These are phyloP conservation scores for Fusarium nurragi DNA, from an alignment of 2,329 filamentous ascomycete species.

Conservation along the genomic window DNA sequence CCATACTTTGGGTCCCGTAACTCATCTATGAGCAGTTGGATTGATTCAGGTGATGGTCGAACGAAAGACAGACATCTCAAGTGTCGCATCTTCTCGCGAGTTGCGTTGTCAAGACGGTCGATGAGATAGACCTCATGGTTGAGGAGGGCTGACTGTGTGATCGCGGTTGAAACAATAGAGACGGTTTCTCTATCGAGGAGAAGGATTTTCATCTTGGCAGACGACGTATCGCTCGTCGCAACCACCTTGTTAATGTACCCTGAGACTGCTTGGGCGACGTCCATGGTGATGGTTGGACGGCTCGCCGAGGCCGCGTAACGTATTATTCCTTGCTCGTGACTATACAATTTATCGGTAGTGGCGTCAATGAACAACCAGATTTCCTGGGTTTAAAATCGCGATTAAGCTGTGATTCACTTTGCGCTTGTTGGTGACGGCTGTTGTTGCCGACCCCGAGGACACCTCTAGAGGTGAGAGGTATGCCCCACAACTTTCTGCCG, in stretches of 20 bases:
- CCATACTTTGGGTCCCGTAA: conserved; percentile 96
- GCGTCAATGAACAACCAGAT: background rate
- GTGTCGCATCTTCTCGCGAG: conserved; percentile 97
- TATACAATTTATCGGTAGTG: background rate
- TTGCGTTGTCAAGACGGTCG: conserved; percentile 89
- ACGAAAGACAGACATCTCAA: conserved; percentile 93
- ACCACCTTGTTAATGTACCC: conserved; percentile 98
- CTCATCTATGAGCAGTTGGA: conserved; percentile 94
- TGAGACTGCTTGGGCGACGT: conserved; percentile 90
- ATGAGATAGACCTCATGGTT: conserved; percentile 98
- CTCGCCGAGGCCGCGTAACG: conserved; percentile 21
- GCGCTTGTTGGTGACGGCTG: conserved; percentile 10
- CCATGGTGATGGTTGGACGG: conserved; percentile 69
- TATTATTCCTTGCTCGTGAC: background rate
- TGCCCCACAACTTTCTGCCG: conserved; percentile 18
- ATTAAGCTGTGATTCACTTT: background rate
- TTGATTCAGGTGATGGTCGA: conserved; percentile 89
- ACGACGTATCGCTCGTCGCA: conserved; percentile 71
- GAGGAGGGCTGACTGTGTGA: conserved; percentile 92
- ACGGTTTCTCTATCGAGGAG: conserved; percentile 94
- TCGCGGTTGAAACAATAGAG: conserved; percentile 91
- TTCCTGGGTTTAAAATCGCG: background rate
- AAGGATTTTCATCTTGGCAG: conserved; percentile 98
- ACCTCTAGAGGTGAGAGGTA: conserved; percentile 26
- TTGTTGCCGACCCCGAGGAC: conserved; percentile 21